These are phyloP conservation scores for Aureobasidium uvarum DNA, from an alignment of 2,329 filamentous ascomycete genomes.

Conservation along the genomic window DNA sequence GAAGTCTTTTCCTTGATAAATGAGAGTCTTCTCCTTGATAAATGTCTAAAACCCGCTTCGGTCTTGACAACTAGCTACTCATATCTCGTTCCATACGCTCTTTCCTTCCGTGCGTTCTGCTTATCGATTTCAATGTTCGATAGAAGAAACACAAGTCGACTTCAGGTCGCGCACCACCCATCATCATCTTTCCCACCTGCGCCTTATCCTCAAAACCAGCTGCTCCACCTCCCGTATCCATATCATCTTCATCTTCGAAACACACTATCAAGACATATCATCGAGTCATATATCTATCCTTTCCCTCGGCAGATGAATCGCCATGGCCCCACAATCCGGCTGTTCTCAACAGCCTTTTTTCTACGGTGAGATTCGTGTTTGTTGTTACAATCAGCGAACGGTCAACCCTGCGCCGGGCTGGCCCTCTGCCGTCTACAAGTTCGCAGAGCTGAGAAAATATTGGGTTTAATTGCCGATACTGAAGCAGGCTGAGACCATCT, in stretches of 20 bases:
- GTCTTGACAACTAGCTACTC: not conserved
- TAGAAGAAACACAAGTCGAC: not conserved
- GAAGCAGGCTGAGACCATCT: not conserved
- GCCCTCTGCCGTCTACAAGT: not conserved
- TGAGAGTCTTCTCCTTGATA: no score
- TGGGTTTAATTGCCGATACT: not conserved
- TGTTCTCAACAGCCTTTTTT: slow-evolving; percentile 8
- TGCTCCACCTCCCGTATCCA: not conserved
- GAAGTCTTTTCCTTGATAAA: no score
- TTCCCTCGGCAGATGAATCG: slow-evolving; percentile 9
- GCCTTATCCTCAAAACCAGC: no score
- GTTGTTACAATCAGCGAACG: slow-evolving; percentile 13
- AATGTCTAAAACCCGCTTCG: no score
- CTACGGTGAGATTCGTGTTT: slow-evolving; percentile 16
- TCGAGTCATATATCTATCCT: slow-evolving; percentile 20
- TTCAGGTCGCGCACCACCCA: not conserved
- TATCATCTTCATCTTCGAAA: not conserved
- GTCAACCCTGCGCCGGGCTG: slow-evolving; percentile 6
- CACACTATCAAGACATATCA: not conserved
- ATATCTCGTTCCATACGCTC: not conserved
- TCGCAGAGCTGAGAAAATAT: not conserved
- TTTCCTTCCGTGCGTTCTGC: not conserved
- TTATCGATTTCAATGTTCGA: not conserved
- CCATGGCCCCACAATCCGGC: not conserved
- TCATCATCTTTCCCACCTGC: not conserved